Evolutionary conservation across 2,329 filamentous ascomycete species (phyloP).

Genomic region (Bipolaris sorokiniana): DNA sequence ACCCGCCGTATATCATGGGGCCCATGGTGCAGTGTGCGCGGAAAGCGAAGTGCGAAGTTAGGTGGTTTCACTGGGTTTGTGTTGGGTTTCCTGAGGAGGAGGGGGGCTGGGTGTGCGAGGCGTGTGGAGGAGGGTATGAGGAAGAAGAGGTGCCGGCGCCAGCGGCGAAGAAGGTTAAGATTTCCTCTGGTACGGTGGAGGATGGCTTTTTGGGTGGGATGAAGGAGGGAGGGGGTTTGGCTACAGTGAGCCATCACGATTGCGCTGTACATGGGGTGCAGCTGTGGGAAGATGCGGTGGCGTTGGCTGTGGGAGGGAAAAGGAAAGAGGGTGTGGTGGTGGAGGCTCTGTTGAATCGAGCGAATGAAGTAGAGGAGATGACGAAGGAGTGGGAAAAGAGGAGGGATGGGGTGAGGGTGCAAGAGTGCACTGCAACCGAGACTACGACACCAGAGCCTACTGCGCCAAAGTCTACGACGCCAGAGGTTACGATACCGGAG

Average conservation of each 20-base stretch:
- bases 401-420: too few relatives aligned
- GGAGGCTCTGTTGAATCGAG: too few relatives aligned
- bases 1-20: background rate
- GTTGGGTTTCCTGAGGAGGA: background rate
- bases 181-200: background rate
- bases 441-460: background rate
- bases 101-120: background rate
- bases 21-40: slow-evolving; percentile 2
- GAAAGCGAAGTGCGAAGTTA: background rate
- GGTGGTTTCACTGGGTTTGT: slow-evolving; percentile 2
- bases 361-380: too few relatives aligned
- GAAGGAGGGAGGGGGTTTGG: background rate
- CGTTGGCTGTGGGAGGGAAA: too few relatives aligned
- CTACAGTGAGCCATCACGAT: too few relatives aligned
- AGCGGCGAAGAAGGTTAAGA: background rate
- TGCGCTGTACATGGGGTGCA: too few relatives aligned
- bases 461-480: background rate
- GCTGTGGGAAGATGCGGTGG: too few relatives aligned
- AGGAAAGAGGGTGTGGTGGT: too few relatives aligned
- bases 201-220: background rate
- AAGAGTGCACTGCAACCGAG: too few relatives aligned
- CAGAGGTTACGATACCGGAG: too few relatives aligned
- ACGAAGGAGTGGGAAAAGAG: too few relatives aligned
- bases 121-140: background rate
- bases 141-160: background rate